Base-by-base conservation (phyloP, 2,329 filamentous ascomycete genomes). In the Davidsoniella australis region DNA sequence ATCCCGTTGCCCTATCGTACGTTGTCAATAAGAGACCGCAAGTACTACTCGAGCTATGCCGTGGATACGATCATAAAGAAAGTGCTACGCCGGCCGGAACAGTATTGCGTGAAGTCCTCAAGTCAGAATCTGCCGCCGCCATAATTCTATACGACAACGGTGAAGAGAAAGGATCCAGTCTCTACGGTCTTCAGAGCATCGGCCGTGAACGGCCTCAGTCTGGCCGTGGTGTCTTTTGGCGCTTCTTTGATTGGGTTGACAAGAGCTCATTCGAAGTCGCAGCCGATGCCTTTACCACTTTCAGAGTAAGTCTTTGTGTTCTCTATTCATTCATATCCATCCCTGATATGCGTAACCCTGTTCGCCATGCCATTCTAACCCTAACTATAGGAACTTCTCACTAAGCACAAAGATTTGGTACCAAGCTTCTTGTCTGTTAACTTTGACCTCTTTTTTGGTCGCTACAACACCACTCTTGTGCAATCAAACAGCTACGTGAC, bases 401-500 rank as follows among this genome's bases (percentile, higher is more conserved):
- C 91, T 23, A 87, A 85, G 57, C 91, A 98, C 68, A 98, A 96
- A 64, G 76, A 81, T 50, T 71, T 98, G 36, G 85, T 96, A 14
- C 84, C 89, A 16, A 78, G 83, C 54, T 98, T 94, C 62, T 73
- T 98, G 16, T 75, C 78, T 46, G 82, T 82, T 48, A 95, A 96
- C 66, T 96, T 95, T 60, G 85, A 91, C 54, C 69, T 85, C 53
- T 98, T 98, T 70, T 98, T 98, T 66, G 71, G 78, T 50, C 81
- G 80, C 61, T 96, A 95, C 69, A 95, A 96, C 68, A 75, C 75
- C 52, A 77, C 82, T 20, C 72, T 98, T 29, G 78, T 96, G 37
- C 86, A 93, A 61, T 94, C 87, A 29, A 85, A 88, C 61, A 93
- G 85, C 61, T 98, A 98, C 61, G 91, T 98, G 54, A 98, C 91